A percentile compares a stretch with the other conserved stretches of the same genome.
phyloP scores from a whole-genome alignment of 2,329 filamentous ascomycete species.

The Neonectria neomacrospora region DNA sequence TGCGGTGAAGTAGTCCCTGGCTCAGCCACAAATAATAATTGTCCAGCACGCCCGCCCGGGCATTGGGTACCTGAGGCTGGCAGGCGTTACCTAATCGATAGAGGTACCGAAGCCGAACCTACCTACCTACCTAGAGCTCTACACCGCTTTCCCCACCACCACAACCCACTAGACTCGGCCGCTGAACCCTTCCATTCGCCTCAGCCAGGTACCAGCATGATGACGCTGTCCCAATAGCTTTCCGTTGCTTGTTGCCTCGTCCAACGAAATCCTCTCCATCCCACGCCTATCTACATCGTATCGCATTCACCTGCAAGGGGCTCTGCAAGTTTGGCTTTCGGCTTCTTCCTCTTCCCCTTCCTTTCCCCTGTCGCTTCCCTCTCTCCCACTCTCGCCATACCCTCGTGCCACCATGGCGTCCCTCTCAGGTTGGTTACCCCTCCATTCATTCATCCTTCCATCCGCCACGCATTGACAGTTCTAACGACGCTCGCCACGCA shows the following conservation, averaged over 20 bases:
- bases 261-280: constrained; percentile 16
- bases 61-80: neutral
- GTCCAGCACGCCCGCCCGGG: neutral
- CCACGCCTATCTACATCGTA: constrained; percentile 19
- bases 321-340: constrained; percentile 14
- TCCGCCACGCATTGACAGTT: constrained; percentile 5
- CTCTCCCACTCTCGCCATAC: constrained; percentile 5
- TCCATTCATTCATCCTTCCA: constrained; percentile 20
- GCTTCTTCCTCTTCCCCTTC: constrained; percentile 11
- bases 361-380: neutral
- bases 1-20: neutral
- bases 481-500: constrained; percentile 51
- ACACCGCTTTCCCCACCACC: constrained; percentile 46
- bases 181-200: constrained; percentile 22
- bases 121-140: constrained; percentile 16
- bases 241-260: neutral
- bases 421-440: constrained; percentile 61
- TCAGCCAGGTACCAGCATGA: constrained; percentile 48
- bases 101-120: constrained; percentile 3
- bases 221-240: constrained; percentile 43
- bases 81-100: neutral
- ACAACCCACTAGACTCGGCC: neutral
- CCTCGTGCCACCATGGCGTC: constrained; percentile 59
- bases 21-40: constrained; percentile 1
- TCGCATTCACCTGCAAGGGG: constrained; percentile 15